Conservation (phyloP, 2,329 filamentous ascomycete species). For the Cytospora leucostoma region DNA sequence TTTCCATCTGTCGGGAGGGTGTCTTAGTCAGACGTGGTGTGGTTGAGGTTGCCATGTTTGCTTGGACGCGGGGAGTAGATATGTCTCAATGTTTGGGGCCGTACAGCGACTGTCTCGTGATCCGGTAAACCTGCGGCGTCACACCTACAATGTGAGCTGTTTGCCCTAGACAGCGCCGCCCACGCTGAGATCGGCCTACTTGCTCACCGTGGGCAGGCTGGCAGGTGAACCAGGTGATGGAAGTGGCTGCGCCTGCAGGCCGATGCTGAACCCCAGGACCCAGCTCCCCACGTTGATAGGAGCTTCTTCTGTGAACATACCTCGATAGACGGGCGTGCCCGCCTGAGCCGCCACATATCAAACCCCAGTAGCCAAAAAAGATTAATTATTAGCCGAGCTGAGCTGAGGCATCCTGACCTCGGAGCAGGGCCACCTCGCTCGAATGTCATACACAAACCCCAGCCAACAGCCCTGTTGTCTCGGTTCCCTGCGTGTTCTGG, state of each 20-base stretch:
- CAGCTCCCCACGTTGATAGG: not conserved
- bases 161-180: conserved; percentile 5
- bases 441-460: conserved; percentile 2
- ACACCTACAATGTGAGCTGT: not conserved
- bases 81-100: not conserved
- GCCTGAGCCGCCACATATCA: not conserved
- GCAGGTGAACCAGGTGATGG: not conserved
- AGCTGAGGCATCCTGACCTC: not conserved
- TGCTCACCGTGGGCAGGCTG: not conserved
- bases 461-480: conserved; percentile 16
- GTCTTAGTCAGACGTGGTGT: not conserved
- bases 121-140: conserved; percentile 9
- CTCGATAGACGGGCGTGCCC: not conserved
- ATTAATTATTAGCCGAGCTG: not conserved
- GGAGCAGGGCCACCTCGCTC: not conserved
- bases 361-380: not conserved
- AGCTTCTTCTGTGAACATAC: not conserved
- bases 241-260: not conserved
- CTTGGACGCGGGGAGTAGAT: not conserved
- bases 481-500: conserved; percentile 14
- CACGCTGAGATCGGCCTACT: not conserved
- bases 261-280: not conserved
- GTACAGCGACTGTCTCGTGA: conserved; percentile 12
- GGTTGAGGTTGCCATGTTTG: not conserved
- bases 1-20: not conserved